Evolutionary conservation across 495 filamentous ascomycete species (phyloP), one percentile per base, ranked within the genome.

Genomic region (Trichoderma asperelloides): DNA sequence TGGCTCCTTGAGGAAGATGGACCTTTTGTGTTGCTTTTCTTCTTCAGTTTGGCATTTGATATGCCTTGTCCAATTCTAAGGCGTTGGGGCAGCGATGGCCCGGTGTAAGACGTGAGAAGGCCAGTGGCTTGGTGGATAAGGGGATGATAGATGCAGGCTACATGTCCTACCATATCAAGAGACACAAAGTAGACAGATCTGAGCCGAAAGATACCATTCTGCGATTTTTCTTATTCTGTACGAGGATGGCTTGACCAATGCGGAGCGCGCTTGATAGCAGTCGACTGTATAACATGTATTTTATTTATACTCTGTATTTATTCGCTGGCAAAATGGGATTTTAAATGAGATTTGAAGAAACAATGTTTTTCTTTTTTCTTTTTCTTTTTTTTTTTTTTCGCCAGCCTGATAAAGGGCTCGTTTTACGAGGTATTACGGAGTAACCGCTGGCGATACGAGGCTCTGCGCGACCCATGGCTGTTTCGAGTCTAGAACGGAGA

Each of bases 401-500:
- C n/a, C n/a, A n/a, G n/a, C n/a, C n/a, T 37, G 2, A 2, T 37
- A 37, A 37, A 37, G 9, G 33, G 33, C 33, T 37, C 33, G 9
- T 37, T 37, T 37, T 37, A 37, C 2, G 33, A 3, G 33, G 5
- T 37, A 37, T 23, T 8, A 9, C 47, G n/a, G 16, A 51, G 47
- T 23, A 9, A 51, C n/a, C 33, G 55, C 55, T 51, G 47, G n/a
- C 23, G 8, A 60, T 60, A 60, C 25, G 55, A 60, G 55, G 13
- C 55, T 18, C 9, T 13, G 33, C 33, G 33, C 9, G 33, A 37
- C 12, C 23, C 25, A 60, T 60, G 55, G 23, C 55, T 60, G 55
- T 60, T 60, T 60, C 55, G 55, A 60, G 55, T 27, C 55, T 60
- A 60, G 55, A 60, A 60, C 55, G 55, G 27, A 25, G 27, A 6